Conservation (phyloP, 2,329 filamentous ascomycete species). For the Corniculantispora saksenae region DNA sequence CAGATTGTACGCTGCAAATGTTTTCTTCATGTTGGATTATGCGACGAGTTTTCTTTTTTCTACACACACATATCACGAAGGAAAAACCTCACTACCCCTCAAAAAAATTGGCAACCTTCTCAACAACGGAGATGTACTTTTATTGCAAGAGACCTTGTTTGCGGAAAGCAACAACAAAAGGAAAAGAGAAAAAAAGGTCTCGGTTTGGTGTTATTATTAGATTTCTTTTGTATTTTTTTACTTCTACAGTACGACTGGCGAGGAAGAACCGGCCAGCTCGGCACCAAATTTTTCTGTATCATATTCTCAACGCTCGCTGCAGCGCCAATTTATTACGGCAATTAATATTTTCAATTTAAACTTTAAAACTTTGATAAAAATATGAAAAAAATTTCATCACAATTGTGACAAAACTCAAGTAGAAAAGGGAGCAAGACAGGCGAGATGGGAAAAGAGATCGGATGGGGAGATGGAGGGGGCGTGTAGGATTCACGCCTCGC, state of each 20-base stretch:
- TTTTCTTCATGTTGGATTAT: background rate
- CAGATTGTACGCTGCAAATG: constrained; percentile 1
- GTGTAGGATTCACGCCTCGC: background rate
- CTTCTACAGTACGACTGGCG: constrained; percentile 15
- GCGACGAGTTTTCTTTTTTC: background rate
- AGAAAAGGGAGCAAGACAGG: background rate
- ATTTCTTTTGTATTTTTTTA: constrained; percentile 13
- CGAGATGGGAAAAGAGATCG: constrained; percentile 21
- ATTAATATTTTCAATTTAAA: constrained; percentile 8
- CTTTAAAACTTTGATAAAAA: background rate
- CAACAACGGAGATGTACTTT: constrained; percentile 13
- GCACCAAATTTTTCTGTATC: constrained; percentile 1
- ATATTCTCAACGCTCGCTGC: constrained; percentile 32
- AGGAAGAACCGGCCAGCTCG: constrained; percentile 3
- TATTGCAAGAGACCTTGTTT: constrained; percentile 9
- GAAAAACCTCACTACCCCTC: background rate
- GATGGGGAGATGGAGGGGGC: constrained; percentile 18
- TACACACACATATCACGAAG: background rate
- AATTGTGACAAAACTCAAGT: background rate
- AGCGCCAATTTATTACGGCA: constrained; percentile 19
- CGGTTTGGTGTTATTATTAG: constrained; percentile 11
- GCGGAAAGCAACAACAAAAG: constrained; percentile 14
- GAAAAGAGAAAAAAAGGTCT: constrained; percentile 7
- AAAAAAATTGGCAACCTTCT: constrained; percentile 6
- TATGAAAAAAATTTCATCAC: background rate